Percentiles rank a stretch among this genome's conserved stretches.
These are phyloP conservation scores for Pestalotiopsis fici DNA, from an alignment of 2,329 filamentous ascomycete genomes.

Conservation along the genomic window DNA sequence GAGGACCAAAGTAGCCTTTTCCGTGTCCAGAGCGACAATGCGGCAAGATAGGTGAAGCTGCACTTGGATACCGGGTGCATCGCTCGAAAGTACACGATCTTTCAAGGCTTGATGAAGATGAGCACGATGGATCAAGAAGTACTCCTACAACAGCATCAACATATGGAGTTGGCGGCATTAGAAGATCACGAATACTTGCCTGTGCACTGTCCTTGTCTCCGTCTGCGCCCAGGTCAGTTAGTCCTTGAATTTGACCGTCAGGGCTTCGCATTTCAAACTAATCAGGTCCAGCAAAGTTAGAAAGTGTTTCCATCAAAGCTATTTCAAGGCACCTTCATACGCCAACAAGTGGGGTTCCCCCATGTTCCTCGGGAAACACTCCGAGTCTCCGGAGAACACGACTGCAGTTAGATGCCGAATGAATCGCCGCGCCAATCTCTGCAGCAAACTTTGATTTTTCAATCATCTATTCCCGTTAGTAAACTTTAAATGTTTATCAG, in stretches of 20 bases:
- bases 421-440: conserved; percentile 62
- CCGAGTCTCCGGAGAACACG: conserved; percentile 49
- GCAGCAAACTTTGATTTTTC: conserved; percentile 57
- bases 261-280: neutral
- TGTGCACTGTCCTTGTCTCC: conserved; percentile 10
- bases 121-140: conserved; percentile 56
- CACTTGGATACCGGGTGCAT: conserved; percentile 34
- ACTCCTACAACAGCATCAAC: conserved; percentile 46
- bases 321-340: neutral
- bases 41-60: conserved; percentile 30
- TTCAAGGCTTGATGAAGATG: conserved; percentile 54
- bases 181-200: conserved; percentile 31
- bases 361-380: conserved; percentile 36
- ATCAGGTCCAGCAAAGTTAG: neutral
- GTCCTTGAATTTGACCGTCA: conserved; percentile 17
- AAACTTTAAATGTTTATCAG: neutral
- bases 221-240: conserved; percentile 13
- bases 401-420: conserved; percentile 62
- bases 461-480: conserved; percentile 38
- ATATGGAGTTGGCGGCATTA: neutral
- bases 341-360: conserved; percentile 29
- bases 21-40: conserved; percentile 18
- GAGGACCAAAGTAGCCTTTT: conserved; percentile 17
- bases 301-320: neutral
- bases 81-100: conserved; percentile 36